A percentile compares a stretch with the other conserved stretches of the same genome.
phyloP scores from a whole-genome alignment of 2,329 filamentous ascomycete genomes.

The Scedosporium apiospermum region DNA sequence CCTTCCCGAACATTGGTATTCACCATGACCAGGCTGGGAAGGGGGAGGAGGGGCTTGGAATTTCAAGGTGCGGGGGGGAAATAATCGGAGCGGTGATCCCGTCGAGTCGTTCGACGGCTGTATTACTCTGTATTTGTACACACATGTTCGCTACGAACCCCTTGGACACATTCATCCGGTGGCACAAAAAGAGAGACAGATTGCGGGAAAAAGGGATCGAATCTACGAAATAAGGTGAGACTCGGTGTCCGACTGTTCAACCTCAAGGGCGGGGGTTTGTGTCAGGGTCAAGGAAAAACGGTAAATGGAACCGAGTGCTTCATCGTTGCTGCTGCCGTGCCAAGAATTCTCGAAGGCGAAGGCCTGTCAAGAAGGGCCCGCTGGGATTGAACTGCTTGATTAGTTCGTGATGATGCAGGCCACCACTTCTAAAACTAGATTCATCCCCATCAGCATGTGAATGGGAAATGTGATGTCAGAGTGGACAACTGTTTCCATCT shows the following conservation, averaged over 20 bases:
- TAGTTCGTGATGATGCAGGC: neutral
- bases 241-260: neutral
- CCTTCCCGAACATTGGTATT: neutral
- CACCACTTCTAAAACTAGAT: too few relatives aligned
- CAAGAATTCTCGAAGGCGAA: neutral
- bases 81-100: neutral
- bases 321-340: too few relatives aligned
- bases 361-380: neutral
- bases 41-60: neutral
- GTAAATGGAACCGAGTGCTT: too few relatives aligned
- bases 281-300: too few relatives aligned
- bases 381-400: neutral
- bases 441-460: neutral
- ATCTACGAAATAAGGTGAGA: neutral
- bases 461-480: too few relatives aligned
- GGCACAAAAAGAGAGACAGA: neutral
- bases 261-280: neutral
- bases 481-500: too few relatives aligned
- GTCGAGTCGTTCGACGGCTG: neutral
- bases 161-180: neutral
- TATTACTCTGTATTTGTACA: neutral
- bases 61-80: neutral
- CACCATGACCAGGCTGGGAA: neutral
- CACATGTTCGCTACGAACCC: neutral
- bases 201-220: neutral